phyloP scores from a whole-genome alignment of 345 rosid genomes.

The Gossypium turneri region DNA sequence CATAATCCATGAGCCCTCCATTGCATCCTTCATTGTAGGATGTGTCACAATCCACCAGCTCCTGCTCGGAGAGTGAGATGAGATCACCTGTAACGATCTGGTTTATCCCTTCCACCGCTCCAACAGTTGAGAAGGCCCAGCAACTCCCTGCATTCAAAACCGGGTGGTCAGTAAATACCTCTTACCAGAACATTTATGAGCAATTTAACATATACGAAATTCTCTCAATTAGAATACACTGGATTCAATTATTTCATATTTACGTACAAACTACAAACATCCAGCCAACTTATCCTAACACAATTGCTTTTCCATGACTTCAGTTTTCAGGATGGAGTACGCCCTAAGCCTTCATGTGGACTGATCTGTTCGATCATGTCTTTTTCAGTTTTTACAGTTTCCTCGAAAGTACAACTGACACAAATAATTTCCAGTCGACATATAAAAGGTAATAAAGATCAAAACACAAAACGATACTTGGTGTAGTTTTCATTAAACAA shows the following conservation, averaged over 20 bases:
- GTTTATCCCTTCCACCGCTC: slow-evolving; percentile 92
- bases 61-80: slow-evolving; percentile 80
- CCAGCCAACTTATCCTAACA: neutral
- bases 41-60: slow-evolving; percentile 83
- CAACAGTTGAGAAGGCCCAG: slow-evolving; percentile 94
- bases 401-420: neutral
- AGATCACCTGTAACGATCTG: slow-evolving; percentile 76
- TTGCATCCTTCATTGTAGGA: slow-evolving; percentile 77
- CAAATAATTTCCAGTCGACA: neutral
- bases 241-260: neutral
- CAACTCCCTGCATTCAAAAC: slow-evolving; percentile 64
- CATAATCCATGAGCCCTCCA: slow-evolving; percentile 96
- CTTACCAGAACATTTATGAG: neutral
- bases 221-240: neutral
- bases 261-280: neutral
- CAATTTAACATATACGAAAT: neutral
- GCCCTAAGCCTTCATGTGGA: neutral
- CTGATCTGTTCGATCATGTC: no score
- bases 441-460: neutral
- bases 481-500: neutral
- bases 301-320: neutral
- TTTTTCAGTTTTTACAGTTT: neutral
- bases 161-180: neutral
- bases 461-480: neutral
- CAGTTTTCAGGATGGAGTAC: neutral